Conservation (phyloP, 495 filamentous ascomycete species). For the Beverwykella pulmonaria region DNA sequence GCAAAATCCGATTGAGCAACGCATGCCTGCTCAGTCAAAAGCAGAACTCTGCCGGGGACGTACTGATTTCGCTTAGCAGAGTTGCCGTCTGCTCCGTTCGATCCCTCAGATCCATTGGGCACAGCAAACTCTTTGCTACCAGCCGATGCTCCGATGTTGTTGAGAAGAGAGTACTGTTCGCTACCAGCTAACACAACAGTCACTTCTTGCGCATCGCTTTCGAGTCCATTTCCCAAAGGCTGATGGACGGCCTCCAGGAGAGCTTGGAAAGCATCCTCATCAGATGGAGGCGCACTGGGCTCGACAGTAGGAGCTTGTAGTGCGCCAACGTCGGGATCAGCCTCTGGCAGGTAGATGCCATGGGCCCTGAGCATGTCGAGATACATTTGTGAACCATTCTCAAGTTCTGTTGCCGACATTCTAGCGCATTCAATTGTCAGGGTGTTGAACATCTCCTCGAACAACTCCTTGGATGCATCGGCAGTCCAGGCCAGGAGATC, state of each 20-base stretch:
- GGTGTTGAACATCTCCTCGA: conserved; percentile 17
- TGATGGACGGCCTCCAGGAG: conserved; percentile 11
- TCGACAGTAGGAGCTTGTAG: conserved; percentile 15
- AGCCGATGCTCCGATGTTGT: conserved; percentile 6
- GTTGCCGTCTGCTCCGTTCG: conserved; percentile 5
- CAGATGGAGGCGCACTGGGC: conserved; percentile 14
- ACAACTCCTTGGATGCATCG: conserved; percentile 16
- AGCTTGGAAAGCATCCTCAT: conserved; percentile 16
- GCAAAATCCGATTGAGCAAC: conserved; percentile 15
- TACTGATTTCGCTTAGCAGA: conserved; percentile 13
- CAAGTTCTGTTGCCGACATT: conserved; percentile 19
- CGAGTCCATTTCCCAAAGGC: conserved; percentile 14
- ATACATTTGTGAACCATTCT: conserved; percentile 20
- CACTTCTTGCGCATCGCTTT: conserved; percentile 16
- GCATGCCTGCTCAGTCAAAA: conserved; percentile 15
- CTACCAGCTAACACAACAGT: conserved; percentile 6
- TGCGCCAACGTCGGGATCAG: conserved; percentile 18
- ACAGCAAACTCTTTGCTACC: conserved; percentile 8
- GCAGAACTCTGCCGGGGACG: conserved; percentile 13
- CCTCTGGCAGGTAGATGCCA: conserved; percentile 16
- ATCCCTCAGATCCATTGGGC: conserved; percentile 5
- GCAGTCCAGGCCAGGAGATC: conserved; percentile 17
- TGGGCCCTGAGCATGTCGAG: conserved; percentile 12
- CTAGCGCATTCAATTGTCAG: conserved; percentile 9
- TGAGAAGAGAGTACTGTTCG: conserved; percentile 2